Evolutionary conservation across 306 rosid genomes (phyloP).

Genomic region (Cucurbita pepo): DNA sequence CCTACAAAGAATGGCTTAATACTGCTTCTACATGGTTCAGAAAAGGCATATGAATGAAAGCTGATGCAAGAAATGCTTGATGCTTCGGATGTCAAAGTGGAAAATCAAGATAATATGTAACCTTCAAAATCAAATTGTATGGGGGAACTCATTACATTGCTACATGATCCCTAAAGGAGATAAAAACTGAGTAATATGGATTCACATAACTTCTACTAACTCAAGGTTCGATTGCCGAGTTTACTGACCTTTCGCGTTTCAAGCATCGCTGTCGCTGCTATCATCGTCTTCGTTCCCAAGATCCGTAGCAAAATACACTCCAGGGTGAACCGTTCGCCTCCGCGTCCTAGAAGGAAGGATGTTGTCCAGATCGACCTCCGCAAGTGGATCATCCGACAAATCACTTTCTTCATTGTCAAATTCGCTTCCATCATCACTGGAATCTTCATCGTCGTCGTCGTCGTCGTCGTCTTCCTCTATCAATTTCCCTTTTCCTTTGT

Average conservation of each 20-base stretch:
- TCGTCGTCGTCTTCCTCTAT: conserved; percentile 37
- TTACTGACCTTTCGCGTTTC: conserved; percentile 36
- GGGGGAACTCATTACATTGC: conserved; percentile 1
- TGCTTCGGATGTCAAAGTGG: not conserved
- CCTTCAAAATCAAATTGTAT: not conserved
- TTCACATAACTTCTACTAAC: not conserved
- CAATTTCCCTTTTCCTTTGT: conserved; percentile 78
- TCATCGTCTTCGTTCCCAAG: conserved; percentile 19
- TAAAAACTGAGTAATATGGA: not conserved
- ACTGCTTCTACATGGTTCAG: not conserved
- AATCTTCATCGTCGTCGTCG: conserved; percentile 20
- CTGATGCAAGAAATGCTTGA: not conserved
- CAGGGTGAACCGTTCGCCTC: conserved; percentile 39
- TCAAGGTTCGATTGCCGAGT: not conserved
- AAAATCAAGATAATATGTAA: not conserved
- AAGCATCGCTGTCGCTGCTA: conserved; percentile 47
- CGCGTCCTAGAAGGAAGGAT: conserved; percentile 89
- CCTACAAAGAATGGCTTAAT: not conserved
- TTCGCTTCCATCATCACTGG: conserved; percentile 32
- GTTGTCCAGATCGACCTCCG: conserved; percentile 86
- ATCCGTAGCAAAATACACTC: conserved; percentile 46
- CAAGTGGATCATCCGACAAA: conserved; percentile 72
- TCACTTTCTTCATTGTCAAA: conserved; percentile 47
- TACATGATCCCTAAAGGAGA: not conserved
- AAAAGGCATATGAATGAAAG: not conserved